Base-by-base conservation (phyloP, 495 filamentous ascomycete species). In the Tirmania nivea region DNA sequence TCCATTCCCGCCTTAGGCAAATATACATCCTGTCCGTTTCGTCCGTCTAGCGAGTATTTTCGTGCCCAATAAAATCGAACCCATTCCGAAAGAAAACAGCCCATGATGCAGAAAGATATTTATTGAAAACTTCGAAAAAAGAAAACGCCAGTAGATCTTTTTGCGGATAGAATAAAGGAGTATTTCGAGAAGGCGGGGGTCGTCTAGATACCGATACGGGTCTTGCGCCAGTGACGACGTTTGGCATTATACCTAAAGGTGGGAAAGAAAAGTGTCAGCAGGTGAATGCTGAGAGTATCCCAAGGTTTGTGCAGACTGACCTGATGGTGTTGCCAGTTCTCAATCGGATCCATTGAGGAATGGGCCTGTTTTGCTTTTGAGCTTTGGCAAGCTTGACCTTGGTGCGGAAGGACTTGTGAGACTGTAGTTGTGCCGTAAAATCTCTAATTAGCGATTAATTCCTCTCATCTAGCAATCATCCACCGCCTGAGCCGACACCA, bases 301-400 rank as follows among this genome's bases (percentile, higher is more conserved):
- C 52, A 31, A 3, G 25, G 25, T 31, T 31, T 25, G 42, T 53
- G 53, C 54, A 37, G 58, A 69, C 78, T 73, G 80, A 95, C 87
- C 86, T 78, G 73, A 95, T 94, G 75, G 89, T 97, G 78, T 97
- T 97, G 71, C 81, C 82, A 60, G 90, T 97, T 68, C 90, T 81
- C 65, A 97, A 78, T 66, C 90, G 82, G 70, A 97, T 96, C 90
- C 90, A 97, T 78, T 97, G 90, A 59, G 90, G 90, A 71, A 97
- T 95, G 57, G 90, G 90, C 64, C 92, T 78, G 82, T 96, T 97
- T 77, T 94, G 87, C 76, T 92, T 94, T 78, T 94, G 87, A 68
- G 90, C 90, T 78, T 87, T 94, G 67, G 92, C 90, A 76, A 97
- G 90, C 90, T 97, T 97, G 72, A 90, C 83, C 89, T 97, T 97